Conservation (phyloP, 208 protist species). For the Leishmania lainsoni region DNA sequence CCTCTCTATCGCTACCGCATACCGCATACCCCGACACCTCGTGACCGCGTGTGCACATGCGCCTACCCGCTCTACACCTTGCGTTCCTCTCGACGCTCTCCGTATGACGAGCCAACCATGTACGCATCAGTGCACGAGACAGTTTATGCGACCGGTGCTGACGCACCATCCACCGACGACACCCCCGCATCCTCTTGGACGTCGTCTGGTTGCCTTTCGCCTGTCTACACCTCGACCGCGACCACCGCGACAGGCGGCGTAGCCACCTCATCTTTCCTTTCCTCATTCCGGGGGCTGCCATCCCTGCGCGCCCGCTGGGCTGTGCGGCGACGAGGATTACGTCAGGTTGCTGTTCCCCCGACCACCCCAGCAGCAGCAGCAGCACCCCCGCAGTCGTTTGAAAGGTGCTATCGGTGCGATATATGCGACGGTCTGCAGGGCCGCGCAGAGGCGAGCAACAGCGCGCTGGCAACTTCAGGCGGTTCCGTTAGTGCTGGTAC, state of each 20-base stretch:
- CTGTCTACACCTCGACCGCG: not conserved
- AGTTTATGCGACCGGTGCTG: conserved; percentile 13
- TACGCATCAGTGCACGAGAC: conserved; percentile 16
- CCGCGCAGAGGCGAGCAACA: not conserved
- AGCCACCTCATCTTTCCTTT: conserved; percentile 14
- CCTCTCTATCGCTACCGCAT: conserved; percentile 49
- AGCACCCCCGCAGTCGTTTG: conserved; percentile 5
- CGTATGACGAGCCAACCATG: conserved; percentile 37
- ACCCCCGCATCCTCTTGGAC: not conserved
- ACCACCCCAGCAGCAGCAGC: conserved; percentile 5
- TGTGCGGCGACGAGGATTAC: conserved; percentile 18
- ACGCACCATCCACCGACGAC: conserved; percentile 1
- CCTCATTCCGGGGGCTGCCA: conserved; percentile 19
- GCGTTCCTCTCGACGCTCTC: conserved; percentile 42
- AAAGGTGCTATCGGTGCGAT: conserved; percentile 66
- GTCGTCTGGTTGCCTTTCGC: not conserved
- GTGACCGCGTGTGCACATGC: conserved; percentile 50
- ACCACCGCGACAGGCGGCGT: not conserved
- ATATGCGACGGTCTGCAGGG: conserved; percentile 54
- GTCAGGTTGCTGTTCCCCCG: not conserved
- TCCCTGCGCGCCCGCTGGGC: conserved; percentile 31
- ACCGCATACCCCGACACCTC: conserved; percentile 34
- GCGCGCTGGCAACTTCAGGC: not conserved
- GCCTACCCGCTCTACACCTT: conserved; percentile 67
- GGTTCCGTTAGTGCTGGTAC: not conserved